Conservation (phyloP, 257 asterid genomes). For the Osmanthus fragrans region DNA sequence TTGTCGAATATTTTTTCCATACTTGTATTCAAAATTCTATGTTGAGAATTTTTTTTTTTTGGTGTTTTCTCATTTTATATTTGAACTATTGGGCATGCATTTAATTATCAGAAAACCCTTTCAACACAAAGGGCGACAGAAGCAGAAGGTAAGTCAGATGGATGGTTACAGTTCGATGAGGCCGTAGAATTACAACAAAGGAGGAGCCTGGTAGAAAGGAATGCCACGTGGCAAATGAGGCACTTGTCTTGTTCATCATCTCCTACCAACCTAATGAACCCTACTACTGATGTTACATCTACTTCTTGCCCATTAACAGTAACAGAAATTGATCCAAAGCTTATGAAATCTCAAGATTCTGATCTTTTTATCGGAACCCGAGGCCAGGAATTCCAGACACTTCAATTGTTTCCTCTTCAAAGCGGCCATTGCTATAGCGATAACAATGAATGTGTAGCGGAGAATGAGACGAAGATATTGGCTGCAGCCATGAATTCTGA, state of each 20-base stretch:
- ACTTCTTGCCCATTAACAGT: neutral
- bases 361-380: slow-evolving; percentile 37
- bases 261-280: slow-evolving; percentile 27
- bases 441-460: neutral
- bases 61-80: neutral
- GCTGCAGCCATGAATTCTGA: slow-evolving; percentile 13
- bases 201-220: slow-evolving; percentile 36
- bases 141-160: slow-evolving; percentile 63
- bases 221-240: slow-evolving; percentile 82
- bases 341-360: slow-evolving; percentile 22
- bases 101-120: slow-evolving; percentile 55
- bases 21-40: neutral
- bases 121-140: slow-evolving; percentile 40
- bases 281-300: neutral
- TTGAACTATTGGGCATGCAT: slow-evolving; percentile 27
- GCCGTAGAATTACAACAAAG: slow-evolving; percentile 41
- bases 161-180: slow-evolving; percentile 70
- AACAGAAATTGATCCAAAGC: slow-evolving; percentile 22
- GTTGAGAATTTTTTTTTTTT: neutral
- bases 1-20: no score
- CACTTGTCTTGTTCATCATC: slow-evolving; percentile 53
- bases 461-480: slow-evolving; percentile 26
- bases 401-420: slow-evolving; percentile 71
- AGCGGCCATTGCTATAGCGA: slow-evolving; percentile 10
- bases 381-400: slow-evolving; percentile 56